Conservation (phyloP, 148 eudicot species). For the Spergularia marina region DNA sequence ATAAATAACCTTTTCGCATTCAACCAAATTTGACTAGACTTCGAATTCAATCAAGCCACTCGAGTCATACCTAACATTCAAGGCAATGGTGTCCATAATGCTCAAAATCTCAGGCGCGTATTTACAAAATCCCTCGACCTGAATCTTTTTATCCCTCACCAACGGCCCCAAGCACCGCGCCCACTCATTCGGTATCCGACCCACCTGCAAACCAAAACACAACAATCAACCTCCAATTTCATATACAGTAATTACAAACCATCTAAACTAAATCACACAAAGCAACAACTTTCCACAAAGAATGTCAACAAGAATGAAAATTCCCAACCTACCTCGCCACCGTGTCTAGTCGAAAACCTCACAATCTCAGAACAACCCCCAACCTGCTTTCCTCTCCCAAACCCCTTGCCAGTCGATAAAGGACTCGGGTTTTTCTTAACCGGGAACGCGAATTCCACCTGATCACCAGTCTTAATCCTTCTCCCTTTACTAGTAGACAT, state of each 20-base stretch:
- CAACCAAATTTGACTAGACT: not conserved
- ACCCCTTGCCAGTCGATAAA: conserved; percentile 49
- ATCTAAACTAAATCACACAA: not conserved
- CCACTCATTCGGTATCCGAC: conserved; percentile 99
- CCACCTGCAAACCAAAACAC: conserved; percentile 54
- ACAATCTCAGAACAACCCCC: conserved; percentile 75
- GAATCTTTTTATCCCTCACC: conserved; percentile 81
- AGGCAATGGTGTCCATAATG: conserved; percentile 75
- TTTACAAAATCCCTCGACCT: conserved; percentile 67
- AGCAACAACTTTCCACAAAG: not conserved
- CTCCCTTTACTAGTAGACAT: conserved; percentile 90
- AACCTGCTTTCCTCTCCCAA: conserved; percentile 56
- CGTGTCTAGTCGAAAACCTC: conserved; percentile 67
- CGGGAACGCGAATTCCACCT: conserved; percentile 65
- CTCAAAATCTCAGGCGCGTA: conserved; percentile 72
- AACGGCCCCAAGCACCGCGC: conserved; percentile 78
- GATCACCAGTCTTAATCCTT: conserved; percentile 60
- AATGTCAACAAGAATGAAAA: not conserved
- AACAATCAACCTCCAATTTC: not conserved
- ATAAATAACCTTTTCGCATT: not conserved
- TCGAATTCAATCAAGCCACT: too few relatives aligned
- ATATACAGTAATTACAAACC: not conserved
- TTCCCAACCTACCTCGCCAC: conserved; percentile 63
- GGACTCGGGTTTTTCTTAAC: conserved; percentile 31
- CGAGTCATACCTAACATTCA: conserved; percentile 63